phyloP scores from a whole-genome alignment of 495 filamentous ascomycete species.

The Penicillium taxi region DNA sequence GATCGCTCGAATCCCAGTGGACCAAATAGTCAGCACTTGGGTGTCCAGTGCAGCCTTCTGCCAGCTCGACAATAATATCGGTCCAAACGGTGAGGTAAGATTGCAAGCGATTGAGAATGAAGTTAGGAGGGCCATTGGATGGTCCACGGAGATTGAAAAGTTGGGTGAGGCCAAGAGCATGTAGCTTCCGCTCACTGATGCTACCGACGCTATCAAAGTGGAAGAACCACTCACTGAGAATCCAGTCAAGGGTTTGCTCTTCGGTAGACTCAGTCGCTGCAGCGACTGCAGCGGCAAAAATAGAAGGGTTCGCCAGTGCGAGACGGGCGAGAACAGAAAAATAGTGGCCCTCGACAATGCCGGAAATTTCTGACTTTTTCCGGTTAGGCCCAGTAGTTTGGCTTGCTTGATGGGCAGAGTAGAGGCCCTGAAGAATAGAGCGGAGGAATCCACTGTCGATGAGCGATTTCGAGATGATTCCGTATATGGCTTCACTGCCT shows the following conservation, averaged over 20 bases:
- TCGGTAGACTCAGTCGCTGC: conserved; percentile 30
- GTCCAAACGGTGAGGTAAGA: conserved; percentile 65
- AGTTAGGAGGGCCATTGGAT: conserved; percentile 38
- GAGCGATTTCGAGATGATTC: conserved; percentile 58
- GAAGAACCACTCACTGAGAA: conserved; percentile 79
- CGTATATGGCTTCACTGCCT: conserved; percentile 53
- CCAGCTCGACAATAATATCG: conserved; percentile 54
- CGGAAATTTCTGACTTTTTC: conserved; percentile 53
- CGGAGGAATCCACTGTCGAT: conserved; percentile 57
- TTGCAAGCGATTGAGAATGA: conserved; percentile 54
- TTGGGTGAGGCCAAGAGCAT: conserved; percentile 70
- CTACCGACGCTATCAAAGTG: conserved; percentile 78
- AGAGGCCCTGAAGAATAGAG: conserved; percentile 61
- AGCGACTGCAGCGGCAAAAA: conserved; percentile 51
- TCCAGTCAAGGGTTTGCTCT: conserved; percentile 57
- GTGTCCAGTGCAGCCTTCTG: conserved; percentile 37
- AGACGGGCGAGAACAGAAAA: conserved; percentile 76
- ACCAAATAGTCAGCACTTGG: conserved; percentile 47
- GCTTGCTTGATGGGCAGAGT: conserved; percentile 60
- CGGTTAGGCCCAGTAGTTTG: conserved; percentile 70
- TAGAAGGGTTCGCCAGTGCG: conserved; percentile 55
- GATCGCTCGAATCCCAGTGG: conserved; percentile 38
- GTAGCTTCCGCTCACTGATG: conserved; percentile 68
- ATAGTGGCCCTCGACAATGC: conserved; percentile 71
- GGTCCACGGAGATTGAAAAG: conserved; percentile 58